Evolutionary conservation across 2,329 filamentous ascomycete species (phyloP), one percentile per base, ranked within the genome.

Genomic region (Diaporthe sp.): DNA sequence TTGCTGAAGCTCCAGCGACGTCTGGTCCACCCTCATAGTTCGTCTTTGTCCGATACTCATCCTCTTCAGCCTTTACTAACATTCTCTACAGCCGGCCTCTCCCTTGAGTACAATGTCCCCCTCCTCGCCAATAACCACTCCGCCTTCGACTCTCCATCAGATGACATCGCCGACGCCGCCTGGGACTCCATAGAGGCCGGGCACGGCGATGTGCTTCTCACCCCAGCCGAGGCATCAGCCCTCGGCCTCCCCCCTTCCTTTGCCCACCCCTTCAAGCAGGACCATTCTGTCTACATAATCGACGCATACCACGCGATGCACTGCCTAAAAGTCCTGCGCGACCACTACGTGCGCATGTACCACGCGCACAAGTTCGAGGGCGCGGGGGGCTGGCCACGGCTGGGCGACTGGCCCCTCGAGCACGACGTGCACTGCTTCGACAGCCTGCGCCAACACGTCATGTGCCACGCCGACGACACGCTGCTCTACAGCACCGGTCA

Each of bases 241-340:
- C 77, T 79, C 10, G 76, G 59, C 5, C 76, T 82, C 25, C 77
- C 70, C 3, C 71, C 22, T 2, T 56, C 53, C 17, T 56, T 56
- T 5, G 73, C 80, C 1, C 79, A 80, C 68, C 61, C 76, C 4
- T 82, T 81, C 69, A 80, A 80, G 0, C 82, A 80, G 79, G 81
- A 81, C 56, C 44, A 75, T 6, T 78, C 79, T 7, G 61, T 81
- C 15, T 82, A 81, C 61, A 70, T 82, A 22, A 63, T 82, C n/a
- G 76, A 81, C n/a, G n/a, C n/a, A n/a, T n/a, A n/a, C n/a, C n/a
- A n/a, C n/a, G n/a, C n/a, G n/a, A n/a, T n/a, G n/a, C n/a, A n/a
- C n/a, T n/a, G n/a, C n/a, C n/a, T n/a, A n/a, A n/a, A n/a, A n/a
- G n/a, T n/a, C n/a, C n/a, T n/a, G n/a, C n/a, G n/a, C n/a, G n/a